Base-by-base conservation (phyloP, 257 asterid genomes). In the Henckelia pumila region DNA sequence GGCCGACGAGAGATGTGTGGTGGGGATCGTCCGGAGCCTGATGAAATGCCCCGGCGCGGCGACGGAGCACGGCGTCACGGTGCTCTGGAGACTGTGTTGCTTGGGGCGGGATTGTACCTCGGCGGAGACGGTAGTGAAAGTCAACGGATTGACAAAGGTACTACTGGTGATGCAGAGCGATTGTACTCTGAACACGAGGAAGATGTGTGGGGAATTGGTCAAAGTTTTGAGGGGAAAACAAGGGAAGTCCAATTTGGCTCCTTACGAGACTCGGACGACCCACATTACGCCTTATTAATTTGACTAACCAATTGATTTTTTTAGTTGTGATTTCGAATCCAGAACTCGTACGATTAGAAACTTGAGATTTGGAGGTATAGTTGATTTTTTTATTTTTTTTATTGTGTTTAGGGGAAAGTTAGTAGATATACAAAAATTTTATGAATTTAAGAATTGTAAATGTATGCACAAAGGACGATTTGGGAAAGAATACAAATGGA, bases 51-150 rank as follows among this genome's bases (percentile, higher is more conserved):
- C 98, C 1, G 71, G 78, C 19, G 85, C 47, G 61, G 95, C 94
- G 78, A 88, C 95, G 76, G 98, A 88, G 85, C 90, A 85, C 82
- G 88, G 96, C 0, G 55, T 92, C 2, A 72, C 89, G 74, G 94
- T 89, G 78, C 78, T 91, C 29, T 91, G 98, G 98, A 84, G 95
- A 92, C 81, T 89, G 69, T 87, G 96, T 71, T 85, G 88, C 75
- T 47, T 91, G 73, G 86, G 83, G 1, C 72, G 95, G 67, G 95
- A 89, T 32, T 23, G 62, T 4, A 17, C 35, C 62, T 89, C 93
- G 7, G 89, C 80, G 69, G 96, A 80, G 56, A 80, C 50, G 6
- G 92, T 85, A 52, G 76, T 62, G 32, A 56, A 35, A 37, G 94
- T 64, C 50, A 87, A 89, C 22, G 98, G 98, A 9, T 66, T 82